Evolutionary conservation across 2,329 filamentous ascomycete species (phyloP), one percentile per base, ranked within the genome.

Genomic region (Stenocarpella maydis): DNA sequence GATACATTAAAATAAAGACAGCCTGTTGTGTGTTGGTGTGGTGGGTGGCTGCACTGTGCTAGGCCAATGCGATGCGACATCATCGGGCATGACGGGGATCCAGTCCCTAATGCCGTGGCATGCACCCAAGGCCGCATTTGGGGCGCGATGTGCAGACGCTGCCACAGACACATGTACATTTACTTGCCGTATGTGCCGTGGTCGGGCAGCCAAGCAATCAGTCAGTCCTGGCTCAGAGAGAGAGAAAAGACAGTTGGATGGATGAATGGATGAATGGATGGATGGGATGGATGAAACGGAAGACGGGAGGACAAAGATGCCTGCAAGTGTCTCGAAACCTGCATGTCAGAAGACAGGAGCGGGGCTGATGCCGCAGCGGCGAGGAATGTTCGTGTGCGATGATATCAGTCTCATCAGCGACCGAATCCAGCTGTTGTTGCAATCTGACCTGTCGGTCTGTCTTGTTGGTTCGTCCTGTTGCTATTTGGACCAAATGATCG

Each of bases 21-120:
- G 4, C 31, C 31, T 31, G n/a, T n/a, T n/a, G n/a, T n/a, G n/a
- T n/a, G n/a, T n/a, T n/a, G n/a, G n/a, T n/a, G n/a, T n/a, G n/a
- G n/a, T n/a, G n/a, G n/a, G n/a, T 63, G 41, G 28, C 34, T 37
- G 34, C 43, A 37, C 43, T 34, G 58, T 28, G 4, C 43, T 28
- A 63, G 58, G 28, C 41, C 41, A 58, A 63, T 65, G 50, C 67
- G 58, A 58, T 49, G 60, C 61, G 67, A 69, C 67, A 69, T 69
- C 67, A 69, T 69, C 45, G 34, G 34, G 26, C 67, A 66, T 54
- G 41, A 31, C 24, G 34, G 9, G 9, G 31, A n/a, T n/a, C n/a
- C n/a, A n/a, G n/a, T 4, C 31, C 4, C 31, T 31, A 31, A 45
- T 31, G 24, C 39, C 24, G 12, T 45, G 28, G 17, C 17, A 47